Evolutionary conservation across 331 rosid species (phyloP).

Genomic region (Prunus yedoensis): DNA sequence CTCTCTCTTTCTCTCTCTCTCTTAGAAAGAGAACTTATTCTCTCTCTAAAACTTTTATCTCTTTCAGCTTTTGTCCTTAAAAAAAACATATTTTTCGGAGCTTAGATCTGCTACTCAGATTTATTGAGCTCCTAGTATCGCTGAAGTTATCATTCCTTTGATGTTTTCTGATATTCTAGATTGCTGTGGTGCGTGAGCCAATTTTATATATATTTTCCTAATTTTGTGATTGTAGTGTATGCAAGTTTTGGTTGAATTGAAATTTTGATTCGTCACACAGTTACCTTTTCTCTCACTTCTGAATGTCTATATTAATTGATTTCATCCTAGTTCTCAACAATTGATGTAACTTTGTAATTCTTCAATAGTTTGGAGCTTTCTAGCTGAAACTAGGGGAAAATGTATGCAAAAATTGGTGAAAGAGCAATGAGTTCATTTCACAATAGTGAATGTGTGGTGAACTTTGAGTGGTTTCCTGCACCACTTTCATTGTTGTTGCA

Average conservation of each 20-base stretch:
- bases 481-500: background rate
- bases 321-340: background rate
- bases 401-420: background rate
- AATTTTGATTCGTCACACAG: constrained; percentile 8
- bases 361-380: background rate
- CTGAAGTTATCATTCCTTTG: constrained; percentile 38
- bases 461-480: background rate
- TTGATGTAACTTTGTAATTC: background rate
- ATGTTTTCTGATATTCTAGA: constrained; percentile 53
- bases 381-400: background rate
- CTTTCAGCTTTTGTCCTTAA: background rate
- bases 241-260: constrained; percentile 11
- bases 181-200: constrained; percentile 60
- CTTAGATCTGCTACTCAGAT: constrained; percentile 44
- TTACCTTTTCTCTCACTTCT: background rate
- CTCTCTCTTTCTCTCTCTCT: background rate
- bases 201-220: background rate
- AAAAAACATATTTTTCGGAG: background rate
- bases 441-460: background rate
- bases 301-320: background rate
- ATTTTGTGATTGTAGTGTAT: background rate
- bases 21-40: constrained; percentile 3
- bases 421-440: background rate
- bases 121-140: constrained; percentile 25
- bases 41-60: constrained; percentile 15